phyloP scores from a whole-genome alignment of 148 eudicot genomes.

The Vaccinium corymbosum region DNA sequence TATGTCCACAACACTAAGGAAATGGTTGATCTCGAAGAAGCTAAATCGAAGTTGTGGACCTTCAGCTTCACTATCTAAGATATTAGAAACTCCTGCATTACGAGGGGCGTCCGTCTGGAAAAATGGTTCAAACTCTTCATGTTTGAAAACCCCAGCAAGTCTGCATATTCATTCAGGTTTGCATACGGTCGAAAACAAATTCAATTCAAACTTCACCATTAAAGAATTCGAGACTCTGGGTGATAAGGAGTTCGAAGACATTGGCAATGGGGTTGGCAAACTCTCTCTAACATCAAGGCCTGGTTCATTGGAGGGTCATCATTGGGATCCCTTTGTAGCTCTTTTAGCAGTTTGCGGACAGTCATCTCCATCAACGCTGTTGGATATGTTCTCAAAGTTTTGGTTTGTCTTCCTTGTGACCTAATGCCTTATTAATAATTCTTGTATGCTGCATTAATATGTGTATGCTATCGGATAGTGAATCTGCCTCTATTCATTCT shows the following conservation, averaged over 20 bases:
- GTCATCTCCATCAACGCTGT: slow-evolving; percentile 53
- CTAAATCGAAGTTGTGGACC: slow-evolving; percentile 36
- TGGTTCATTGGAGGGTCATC: slow-evolving; percentile 37
- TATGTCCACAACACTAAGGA: slow-evolving; percentile 61
- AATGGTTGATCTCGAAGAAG: slow-evolving; percentile 70
- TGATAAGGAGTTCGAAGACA: slow-evolving; percentile 48
- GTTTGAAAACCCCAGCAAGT: slow-evolving; percentile 29
- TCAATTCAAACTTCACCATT: slow-evolving; percentile 14
- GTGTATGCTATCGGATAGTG: neutral
- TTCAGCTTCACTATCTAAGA: slow-evolving; percentile 58
- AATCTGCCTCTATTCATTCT: neutral
- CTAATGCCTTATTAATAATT: neutral
- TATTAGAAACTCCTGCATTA: slow-evolving; percentile 62
- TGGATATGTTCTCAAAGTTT: slow-evolving; percentile 56
- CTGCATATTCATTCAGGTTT: slow-evolving; percentile 23
- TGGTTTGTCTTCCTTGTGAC: slow-evolving; percentile 50
- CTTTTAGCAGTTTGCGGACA: slow-evolving; percentile 72
- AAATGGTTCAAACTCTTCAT: slow-evolving; percentile 26
- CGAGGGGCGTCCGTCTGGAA: slow-evolving; percentile 35
- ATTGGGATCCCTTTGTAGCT: slow-evolving; percentile 51
- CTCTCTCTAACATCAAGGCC: slow-evolving; percentile 59
- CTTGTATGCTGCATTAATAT: neutral
- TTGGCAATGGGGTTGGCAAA: slow-evolving; percentile 53
- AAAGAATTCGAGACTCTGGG: slow-evolving; percentile 19
- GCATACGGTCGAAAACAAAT: slow-evolving; percentile 24